These are phyloP conservation scores for Pseudopithomyces maydicus DNA, from an alignment of 2,329 filamentous ascomycete species.

Conservation along the genomic window DNA sequence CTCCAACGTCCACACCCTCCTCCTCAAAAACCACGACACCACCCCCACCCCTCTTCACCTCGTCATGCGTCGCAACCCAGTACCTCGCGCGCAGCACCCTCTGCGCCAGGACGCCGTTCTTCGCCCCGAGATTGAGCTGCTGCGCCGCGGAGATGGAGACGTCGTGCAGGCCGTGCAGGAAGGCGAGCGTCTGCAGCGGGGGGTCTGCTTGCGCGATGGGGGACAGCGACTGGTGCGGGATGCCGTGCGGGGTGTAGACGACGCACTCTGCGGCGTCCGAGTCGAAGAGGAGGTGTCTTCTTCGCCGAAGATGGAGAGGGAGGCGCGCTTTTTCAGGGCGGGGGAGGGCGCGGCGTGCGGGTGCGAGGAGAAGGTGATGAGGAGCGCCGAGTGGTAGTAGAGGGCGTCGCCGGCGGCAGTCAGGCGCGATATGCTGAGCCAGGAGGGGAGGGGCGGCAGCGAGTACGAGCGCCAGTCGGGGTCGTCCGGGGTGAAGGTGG, in stretches of 20 bases:
- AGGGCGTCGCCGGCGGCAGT: conserved; percentile 60
- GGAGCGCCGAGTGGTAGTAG: conserved; percentile 63
- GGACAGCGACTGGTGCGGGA: conserved; percentile 54
- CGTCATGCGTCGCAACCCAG: conserved; percentile 70
- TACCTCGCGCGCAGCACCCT: conserved; percentile 60
- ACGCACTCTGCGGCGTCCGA: conserved; percentile 57
- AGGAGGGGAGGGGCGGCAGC: conserved; percentile 58
- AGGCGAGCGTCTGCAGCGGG: conserved; percentile 58
- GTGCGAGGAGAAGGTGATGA: conserved; percentile 59
- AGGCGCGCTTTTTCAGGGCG: conserved; percentile 37
- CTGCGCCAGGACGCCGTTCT: conserved; percentile 65
- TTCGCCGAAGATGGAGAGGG: conserved; percentile 37
- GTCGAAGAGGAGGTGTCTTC: conserved; percentile 18
- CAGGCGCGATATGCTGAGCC: conserved; percentile 66
- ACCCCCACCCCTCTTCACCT: conserved; percentile 65
- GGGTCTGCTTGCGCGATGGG: conserved; percentile 53
- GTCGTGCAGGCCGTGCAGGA: conserved; percentile 69
- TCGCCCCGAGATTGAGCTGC: conserved; percentile 67
- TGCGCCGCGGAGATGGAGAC: conserved; percentile 57
- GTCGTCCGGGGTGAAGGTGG: conserved; percentile 48
- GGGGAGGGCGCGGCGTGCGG: conserved; percentile 35
- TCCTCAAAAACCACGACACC: conserved; percentile 56
- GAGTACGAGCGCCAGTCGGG: conserved; percentile 54
- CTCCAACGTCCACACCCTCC: conserved; percentile 49
- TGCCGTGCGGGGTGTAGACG: conserved; percentile 69